Percentiles rank a stretch among this genome's conserved stretches.
These are phyloP conservation scores for Paramecium sonneborni DNA, from an alignment of 73 alveolate genomes.

Conservation along the genomic window DNA sequence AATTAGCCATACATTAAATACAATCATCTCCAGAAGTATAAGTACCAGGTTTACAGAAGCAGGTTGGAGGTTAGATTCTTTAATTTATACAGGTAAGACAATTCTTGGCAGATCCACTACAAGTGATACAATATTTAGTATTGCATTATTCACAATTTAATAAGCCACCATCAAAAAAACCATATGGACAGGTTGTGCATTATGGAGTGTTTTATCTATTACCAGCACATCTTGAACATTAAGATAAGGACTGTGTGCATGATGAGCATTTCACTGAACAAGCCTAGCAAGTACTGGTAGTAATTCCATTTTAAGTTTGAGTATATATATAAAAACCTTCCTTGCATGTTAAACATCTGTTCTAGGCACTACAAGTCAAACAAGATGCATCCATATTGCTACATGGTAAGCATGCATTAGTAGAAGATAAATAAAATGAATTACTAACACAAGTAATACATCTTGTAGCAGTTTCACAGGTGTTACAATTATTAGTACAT, in stretches of 20 bases:
- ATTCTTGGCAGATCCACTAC: not conserved
- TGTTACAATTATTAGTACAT: not conserved
- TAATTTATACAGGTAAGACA: not conserved
- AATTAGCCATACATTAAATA: not conserved
- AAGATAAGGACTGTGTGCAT: not conserved
- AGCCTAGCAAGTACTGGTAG: not conserved
- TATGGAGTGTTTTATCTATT: not conserved
- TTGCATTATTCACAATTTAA: not conserved
- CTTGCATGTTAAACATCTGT: not conserved
- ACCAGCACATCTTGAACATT: conserved; percentile 21
- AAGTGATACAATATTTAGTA: conserved; percentile 3
- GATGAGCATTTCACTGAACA: not conserved
- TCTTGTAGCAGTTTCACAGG: not conserved
- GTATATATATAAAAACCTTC: not conserved
- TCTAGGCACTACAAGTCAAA: not conserved
- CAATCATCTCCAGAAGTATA: not conserved
- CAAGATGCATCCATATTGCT: not conserved
- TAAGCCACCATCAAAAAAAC: not conserved
- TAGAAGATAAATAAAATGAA: not conserved
- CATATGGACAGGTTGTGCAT: conserved; percentile 19
- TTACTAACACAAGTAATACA: not conserved
- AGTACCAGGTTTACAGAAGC: not conserved
- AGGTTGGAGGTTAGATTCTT: conserved; percentile 31
- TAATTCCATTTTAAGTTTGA: not conserved
- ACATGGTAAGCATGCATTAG: not conserved